phyloP scores from a whole-genome alignment of 345 rosid genomes.

The Cardamine occulta region DNA sequence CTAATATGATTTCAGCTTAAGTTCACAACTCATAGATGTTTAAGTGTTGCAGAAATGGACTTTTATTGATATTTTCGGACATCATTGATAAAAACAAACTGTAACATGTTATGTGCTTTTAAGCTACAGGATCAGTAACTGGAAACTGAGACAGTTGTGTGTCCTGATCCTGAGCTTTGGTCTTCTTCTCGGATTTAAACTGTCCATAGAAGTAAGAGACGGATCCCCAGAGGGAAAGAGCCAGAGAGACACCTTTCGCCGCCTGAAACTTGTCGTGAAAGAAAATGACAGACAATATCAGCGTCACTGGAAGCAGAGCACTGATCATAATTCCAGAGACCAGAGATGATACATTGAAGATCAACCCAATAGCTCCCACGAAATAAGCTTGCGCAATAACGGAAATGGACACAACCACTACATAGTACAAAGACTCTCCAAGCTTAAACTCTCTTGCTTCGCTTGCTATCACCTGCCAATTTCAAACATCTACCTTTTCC shows the following conservation, averaged over 20 bases:
- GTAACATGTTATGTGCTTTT: neutral
- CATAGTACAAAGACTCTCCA: slow-evolving; percentile 52
- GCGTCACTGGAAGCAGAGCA: slow-evolving; percentile 57
- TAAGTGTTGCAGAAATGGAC: too few species aligned
- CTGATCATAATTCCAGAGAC: slow-evolving; percentile 55
- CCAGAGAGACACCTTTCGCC: slow-evolving; percentile 70
- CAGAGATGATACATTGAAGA: slow-evolving; percentile 59
- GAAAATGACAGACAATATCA: slow-evolving; percentile 63
- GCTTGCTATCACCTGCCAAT: slow-evolving; percentile 52
- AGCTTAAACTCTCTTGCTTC: slow-evolving; percentile 59
- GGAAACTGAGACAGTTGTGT: too few species aligned
- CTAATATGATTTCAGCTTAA: too few species aligned
- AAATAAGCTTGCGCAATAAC: slow-evolving; percentile 56
- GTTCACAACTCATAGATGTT: too few species aligned
- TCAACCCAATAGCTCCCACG: slow-evolving; percentile 61
- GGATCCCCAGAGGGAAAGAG: slow-evolving; percentile 66
- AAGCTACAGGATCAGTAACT: too few species aligned
- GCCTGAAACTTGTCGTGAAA: slow-evolving; percentile 63
- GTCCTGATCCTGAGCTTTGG: neutral
- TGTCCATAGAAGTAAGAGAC: slow-evolving; percentile 74
- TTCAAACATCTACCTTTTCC: too few species aligned
- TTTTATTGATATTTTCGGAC: too few species aligned
- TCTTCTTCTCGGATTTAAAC: slow-evolving; percentile 25
- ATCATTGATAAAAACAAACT: neutral
- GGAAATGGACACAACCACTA: slow-evolving; percentile 48